These are phyloP conservation scores for Colletotrichum coccodes DNA, from an alignment of 2,329 filamentous ascomycete species.

Conservation along the genomic window DNA sequence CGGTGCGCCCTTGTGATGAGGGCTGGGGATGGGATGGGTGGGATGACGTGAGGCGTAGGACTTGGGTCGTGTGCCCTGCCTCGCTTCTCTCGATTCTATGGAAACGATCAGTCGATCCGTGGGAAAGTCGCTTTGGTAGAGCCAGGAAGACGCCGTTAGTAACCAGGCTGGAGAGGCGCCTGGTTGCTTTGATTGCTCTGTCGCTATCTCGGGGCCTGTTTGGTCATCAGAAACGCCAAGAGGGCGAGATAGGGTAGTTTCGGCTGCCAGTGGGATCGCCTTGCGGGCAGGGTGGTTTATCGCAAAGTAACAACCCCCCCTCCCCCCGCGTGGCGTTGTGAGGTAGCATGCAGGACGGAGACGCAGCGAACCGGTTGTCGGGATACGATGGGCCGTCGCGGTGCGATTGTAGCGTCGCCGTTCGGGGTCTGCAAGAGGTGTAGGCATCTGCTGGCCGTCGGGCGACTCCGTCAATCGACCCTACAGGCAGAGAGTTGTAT, in stretches of 20 bases:
- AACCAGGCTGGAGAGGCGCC: neutral
- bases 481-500: neutral
- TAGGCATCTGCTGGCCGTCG: neutral
- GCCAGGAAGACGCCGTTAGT: neutral
- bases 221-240: neutral
- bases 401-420: neutral
- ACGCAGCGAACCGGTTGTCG: neutral
- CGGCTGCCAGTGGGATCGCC: slow-evolving; percentile 15
- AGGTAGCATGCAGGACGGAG: neutral
- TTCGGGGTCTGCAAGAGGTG: neutral
- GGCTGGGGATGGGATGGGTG: neutral
- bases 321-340: neutral
- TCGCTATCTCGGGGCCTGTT: neutral
- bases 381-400: neutral
- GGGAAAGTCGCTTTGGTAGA: neutral
- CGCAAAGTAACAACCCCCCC: neutral
- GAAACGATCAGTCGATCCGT: neutral
- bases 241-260: slow-evolving; percentile 25
- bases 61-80: neutral
- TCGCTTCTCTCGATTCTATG: neutral
- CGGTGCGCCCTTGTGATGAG: neutral
- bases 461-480: neutral
- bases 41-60: slow-evolving; percentile 20
- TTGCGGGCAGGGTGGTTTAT: neutral
- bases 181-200: neutral